Evolutionary conservation across 371 early-diverging fungal species (phyloP).

Genomic region (Blakeslea trispora): DNA sequence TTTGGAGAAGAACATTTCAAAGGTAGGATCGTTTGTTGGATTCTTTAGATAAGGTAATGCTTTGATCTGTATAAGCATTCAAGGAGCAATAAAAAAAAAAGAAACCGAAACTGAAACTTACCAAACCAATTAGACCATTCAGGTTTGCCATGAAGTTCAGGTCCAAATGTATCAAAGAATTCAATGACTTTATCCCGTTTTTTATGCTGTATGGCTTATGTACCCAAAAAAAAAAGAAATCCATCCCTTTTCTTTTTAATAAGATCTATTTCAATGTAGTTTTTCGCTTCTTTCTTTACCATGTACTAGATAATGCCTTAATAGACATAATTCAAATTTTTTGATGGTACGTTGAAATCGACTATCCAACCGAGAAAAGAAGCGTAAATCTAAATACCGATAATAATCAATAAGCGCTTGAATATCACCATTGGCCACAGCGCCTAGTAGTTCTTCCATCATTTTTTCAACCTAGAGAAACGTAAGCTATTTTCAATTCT

Average conservation of each 20-base stretch:
- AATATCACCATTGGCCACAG: constrained; percentile 58
- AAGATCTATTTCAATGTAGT: no score
- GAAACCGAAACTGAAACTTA: no score
- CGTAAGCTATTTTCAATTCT: not conserved
- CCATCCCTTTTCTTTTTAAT: no score
- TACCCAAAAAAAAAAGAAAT: not conserved
- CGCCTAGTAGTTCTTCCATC: constrained; percentile 60
- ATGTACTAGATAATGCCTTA: constrained; percentile 64
- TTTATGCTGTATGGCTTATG: constrained; percentile 62
- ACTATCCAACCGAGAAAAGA: constrained; percentile 68
- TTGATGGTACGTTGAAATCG: constrained; percentile 64
- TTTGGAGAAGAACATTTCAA: constrained; percentile 65
- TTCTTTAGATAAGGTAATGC: constrained; percentile 66
- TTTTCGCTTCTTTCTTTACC: no score
- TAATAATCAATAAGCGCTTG: constrained; percentile 61
- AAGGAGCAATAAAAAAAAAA: no score
- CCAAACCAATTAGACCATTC: constrained; percentile 76
- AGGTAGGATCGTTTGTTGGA: constrained; percentile 63
- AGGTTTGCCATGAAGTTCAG: constrained; percentile 59
- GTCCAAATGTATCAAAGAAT: constrained; percentile 64
- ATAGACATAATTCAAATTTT: constrained; percentile 65
- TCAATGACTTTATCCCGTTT: constrained; percentile 59
- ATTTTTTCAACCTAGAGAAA: constrained; percentile 64
- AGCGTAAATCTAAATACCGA: constrained; percentile 67
- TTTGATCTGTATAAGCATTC: constrained; percentile 14